A percentile compares a stretch with the other conserved stretches of the same genome.
phyloP scores from a whole-genome alignment of 2,329 filamentous ascomycete genomes.

The Fusarium hainanense region DNA sequence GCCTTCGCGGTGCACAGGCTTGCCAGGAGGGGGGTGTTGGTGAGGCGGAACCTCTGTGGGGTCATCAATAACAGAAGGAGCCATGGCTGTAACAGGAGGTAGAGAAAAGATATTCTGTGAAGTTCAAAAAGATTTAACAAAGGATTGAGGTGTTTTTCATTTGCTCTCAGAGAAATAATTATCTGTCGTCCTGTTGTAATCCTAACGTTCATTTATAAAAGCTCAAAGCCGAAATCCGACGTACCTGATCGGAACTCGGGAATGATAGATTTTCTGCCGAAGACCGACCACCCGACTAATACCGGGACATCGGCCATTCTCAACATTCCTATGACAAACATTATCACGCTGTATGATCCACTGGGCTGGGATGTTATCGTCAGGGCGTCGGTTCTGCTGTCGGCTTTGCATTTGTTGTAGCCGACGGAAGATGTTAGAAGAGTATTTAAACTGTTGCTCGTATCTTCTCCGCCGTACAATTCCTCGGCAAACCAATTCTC shows the following conservation, averaged over 20 bases:
- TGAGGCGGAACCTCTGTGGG: neutral
- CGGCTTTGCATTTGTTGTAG: neutral
- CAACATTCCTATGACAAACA: constrained; percentile 7
- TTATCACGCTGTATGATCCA: neutral
- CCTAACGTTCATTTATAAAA: constrained; percentile 8
- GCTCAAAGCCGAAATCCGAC: constrained; percentile 26
- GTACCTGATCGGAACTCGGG: constrained; percentile 15
- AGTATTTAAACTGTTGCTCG: constrained; percentile 13
- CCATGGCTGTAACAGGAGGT: neutral
- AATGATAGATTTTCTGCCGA: constrained; percentile 9
- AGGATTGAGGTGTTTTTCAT: fast-evolving
- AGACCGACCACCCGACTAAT: constrained; percentile 17
- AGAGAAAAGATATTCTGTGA: fast-evolving
- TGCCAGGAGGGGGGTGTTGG: neutral
- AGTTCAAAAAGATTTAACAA: no score
- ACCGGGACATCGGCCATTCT: constrained; percentile 2
- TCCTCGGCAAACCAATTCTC: neutral
- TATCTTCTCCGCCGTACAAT: neutral
- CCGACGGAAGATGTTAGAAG: neutral
- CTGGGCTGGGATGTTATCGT: neutral
- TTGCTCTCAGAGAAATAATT: fast-evolving
- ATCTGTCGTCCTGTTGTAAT: fast-evolving
- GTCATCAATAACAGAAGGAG: neutral
- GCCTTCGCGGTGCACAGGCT: constrained; percentile 5
- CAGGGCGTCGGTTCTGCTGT: neutral